A percentile compares a stretch with the other conserved stretches of the same genome.
These are phyloP conservation scores for Neurospora sp. DNA, from an alignment of 495 filamentous ascomycete genomes.

Conservation along the genomic window DNA sequence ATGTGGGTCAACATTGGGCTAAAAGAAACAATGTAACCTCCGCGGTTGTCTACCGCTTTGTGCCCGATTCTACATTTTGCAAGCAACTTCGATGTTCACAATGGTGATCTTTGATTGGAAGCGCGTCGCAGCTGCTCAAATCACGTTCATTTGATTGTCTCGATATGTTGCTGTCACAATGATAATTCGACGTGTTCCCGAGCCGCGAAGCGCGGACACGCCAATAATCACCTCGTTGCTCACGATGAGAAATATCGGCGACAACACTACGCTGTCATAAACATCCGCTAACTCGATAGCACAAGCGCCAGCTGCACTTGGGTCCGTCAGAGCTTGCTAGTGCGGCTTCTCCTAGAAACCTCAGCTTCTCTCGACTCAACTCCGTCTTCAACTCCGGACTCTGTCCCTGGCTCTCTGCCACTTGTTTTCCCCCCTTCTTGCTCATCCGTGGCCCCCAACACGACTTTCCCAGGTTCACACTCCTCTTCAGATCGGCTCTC, in stretches of 20 bases:
- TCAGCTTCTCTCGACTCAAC: not conserved
- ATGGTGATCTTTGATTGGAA: not conserved
- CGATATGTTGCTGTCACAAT: not conserved
- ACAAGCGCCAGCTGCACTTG: not conserved
- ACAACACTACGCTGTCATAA: not conserved
- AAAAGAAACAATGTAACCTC: not conserved
- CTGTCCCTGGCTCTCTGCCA: not conserved
- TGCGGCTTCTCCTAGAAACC: not conserved
- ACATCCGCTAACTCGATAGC: not conserved
- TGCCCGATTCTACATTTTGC: not conserved
- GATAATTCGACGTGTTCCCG: too few species aligned
- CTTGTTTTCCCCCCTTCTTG: not conserved
- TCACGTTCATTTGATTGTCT: not conserved
- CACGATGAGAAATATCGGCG: not conserved
- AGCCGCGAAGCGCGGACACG: too few species aligned
- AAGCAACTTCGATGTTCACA: not conserved
- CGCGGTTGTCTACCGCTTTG: not conserved
- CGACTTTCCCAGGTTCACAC: not conserved
- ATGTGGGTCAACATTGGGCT: not conserved
- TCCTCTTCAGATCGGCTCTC: not conserved
- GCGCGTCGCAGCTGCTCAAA: not conserved
- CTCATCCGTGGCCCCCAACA: not conserved
- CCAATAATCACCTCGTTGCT: not conserved
- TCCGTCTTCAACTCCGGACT: not conserved
- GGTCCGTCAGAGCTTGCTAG: not conserved